These are phyloP conservation scores for Echria macrotheca DNA, from an alignment of 495 filamentous ascomycete species.

Conservation along the genomic window DNA sequence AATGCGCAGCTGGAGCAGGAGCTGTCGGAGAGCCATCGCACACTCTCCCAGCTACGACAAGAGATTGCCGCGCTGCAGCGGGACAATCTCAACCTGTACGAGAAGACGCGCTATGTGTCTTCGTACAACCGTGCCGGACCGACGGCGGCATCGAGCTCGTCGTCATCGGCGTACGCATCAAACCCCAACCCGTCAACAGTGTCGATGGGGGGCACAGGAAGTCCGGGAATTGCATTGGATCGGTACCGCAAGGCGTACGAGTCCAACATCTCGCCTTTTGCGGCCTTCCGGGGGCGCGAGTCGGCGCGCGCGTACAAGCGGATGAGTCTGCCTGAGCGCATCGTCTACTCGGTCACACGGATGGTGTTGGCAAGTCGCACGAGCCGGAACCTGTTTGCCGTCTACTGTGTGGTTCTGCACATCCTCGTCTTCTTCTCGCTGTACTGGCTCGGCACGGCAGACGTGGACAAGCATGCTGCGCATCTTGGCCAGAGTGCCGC, in stretches of 20 bases:
- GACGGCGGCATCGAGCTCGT: conserved; percentile 45
- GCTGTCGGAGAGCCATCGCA: conserved; percentile 72
- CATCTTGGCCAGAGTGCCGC: conserved; percentile 29
- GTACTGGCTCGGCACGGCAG: conserved; percentile 67
- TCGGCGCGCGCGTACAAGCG: conserved; percentile 87
- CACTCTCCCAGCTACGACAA: conserved; percentile 79
- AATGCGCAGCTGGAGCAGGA: conserved; percentile 89
- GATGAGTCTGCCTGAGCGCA: conserved; percentile 85
- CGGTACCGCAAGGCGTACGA: conserved; percentile 93
- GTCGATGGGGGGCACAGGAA: conserved; percentile 44
- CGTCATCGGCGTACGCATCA: conserved; percentile 65
- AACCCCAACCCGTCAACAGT: conserved; percentile 70
- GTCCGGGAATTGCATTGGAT: conserved; percentile 64
- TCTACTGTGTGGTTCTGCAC: conserved; percentile 86
- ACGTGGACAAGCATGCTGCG: conserved; percentile 34
- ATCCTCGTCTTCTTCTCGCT: conserved; percentile 78
- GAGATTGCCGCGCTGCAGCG: conserved; percentile 90
- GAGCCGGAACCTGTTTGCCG: conserved; percentile 91
- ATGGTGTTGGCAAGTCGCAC: conserved; percentile 86
- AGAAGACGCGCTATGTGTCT: conserved; percentile 95
- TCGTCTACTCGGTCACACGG: conserved; percentile 84
- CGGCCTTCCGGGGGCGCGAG: conserved; percentile 88
- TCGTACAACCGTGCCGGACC: conserved; percentile 70
- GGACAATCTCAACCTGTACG: conserved; percentile 94
- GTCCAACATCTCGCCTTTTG: conserved; percentile 90